Evolutionary conservation across 148 eudicot genomes (phyloP), one percentile per base, ranked within the genome.

Genomic region (Rhododendron ovatum): DNA sequence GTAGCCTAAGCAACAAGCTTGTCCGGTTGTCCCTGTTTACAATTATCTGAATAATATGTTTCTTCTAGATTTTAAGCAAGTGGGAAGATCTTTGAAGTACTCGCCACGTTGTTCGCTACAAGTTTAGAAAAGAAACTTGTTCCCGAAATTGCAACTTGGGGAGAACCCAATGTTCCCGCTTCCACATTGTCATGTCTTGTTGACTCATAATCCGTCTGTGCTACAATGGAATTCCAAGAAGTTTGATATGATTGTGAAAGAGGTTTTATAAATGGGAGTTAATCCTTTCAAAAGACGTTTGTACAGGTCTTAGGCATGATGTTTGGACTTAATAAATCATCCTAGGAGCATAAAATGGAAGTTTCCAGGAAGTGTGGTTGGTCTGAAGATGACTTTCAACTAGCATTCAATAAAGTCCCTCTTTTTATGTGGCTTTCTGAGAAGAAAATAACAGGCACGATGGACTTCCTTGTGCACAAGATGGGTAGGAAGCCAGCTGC

Each of bases 321-420:
- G 15, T 26, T 7, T 22, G n/a, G 28, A 30, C 30, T 14, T 3
- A 7, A 9, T 18, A 53, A 30, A 39, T 22, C 65, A 81, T 47
- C 43, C 15, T 81, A 18, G 41, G 50, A 47, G 50, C 50, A 47
- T 7, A 47, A 47, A 47, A 47, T 51, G 84, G 81, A 73, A 9
- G 81, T 71, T 28, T 87, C 85, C 69, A 82, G 20, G 55, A 85
- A 82, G 35, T 87, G 87, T 86, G 90, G 90, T 87, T 87, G 87
- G 87, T 87, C 89, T 57, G 65, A 85, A 26, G 87, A 86, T 76
- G 90, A 89, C 24, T 84, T 87, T 47, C 41, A 61, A 1, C 50
- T 24, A 33, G 90, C 90, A 35, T 89, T 87, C 73, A 84, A 75
- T 57, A 84, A 84, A 67, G 80, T 84, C 14, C 86, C 86, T 2